phyloP scores from a whole-genome alignment of 2,329 filamentous ascomycete species.

The Sporothrix curviconia region DNA sequence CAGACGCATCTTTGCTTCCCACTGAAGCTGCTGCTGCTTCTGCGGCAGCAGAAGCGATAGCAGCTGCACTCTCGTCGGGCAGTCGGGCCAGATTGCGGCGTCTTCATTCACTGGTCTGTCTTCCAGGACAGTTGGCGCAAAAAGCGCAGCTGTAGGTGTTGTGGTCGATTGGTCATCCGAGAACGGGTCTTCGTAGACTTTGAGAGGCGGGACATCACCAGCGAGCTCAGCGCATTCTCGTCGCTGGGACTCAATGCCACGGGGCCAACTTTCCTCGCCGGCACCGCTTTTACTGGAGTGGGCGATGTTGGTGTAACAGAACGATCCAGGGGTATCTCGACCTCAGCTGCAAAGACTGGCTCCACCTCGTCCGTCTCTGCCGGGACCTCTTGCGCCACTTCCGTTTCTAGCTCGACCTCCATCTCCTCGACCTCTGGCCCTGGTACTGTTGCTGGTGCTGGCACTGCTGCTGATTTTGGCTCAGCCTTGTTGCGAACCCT shows the following conservation, averaged over 20 bases:
- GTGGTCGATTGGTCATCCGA: slow-evolving; percentile 42
- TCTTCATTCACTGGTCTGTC: slow-evolving; percentile 57
- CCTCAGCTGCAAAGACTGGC: neutral
- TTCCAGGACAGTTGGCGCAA: slow-evolving; percentile 45
- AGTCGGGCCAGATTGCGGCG: slow-evolving; percentile 28
- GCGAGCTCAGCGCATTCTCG: slow-evolving; percentile 9
- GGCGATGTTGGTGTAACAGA: slow-evolving; percentile 11
- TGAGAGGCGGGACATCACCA: slow-evolving; percentile 35
- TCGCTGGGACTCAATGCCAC: neutral
- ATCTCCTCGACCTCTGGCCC: neutral
- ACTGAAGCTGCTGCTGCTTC: slow-evolving; percentile 13
- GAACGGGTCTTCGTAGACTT: slow-evolving; percentile 60
- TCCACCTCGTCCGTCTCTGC: too few relatives aligned
- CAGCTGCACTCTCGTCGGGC: slow-evolving; percentile 12
- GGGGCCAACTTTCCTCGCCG: neutral
- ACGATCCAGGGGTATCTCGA: neutral
- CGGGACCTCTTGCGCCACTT: too few relatives aligned
- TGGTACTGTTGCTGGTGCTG: neutral
- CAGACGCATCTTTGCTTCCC: neutral
- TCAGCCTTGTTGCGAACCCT: neutral
- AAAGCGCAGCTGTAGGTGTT: slow-evolving; percentile 39
- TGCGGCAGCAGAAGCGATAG: neutral
- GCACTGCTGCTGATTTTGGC: neutral
- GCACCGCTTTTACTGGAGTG: neutral
- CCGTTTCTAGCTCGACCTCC: neutral